These are phyloP conservation scores for Ganoderma multipileum DNA, from an alignment of 1,284 basidiomycete species.

Conservation along the genomic window DNA sequence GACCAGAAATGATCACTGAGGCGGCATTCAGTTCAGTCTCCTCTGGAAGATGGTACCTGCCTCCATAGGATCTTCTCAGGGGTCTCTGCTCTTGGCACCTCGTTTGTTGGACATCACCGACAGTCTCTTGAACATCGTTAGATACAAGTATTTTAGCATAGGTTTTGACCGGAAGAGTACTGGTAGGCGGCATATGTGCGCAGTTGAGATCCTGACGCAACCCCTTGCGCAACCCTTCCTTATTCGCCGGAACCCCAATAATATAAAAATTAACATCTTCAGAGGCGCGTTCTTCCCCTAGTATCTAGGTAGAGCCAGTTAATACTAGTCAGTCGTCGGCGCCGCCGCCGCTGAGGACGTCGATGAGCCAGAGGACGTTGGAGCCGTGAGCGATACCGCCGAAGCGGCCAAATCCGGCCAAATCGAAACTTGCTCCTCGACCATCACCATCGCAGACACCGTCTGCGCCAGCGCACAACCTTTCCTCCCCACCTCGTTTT, in stretches of 20 bases:
- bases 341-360: conserved; percentile 8
- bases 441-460: conserved; percentile 41
- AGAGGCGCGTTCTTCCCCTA: too few relatives aligned
- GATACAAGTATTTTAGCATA: too few relatives aligned
- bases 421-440: conserved; percentile 32
- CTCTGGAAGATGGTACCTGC: too few relatives aligned
- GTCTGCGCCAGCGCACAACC: conserved; percentile 36
- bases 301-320: neutral
- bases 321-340: neutral
- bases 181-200: too few relatives aligned
- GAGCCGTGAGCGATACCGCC: conserved; percentile 18
- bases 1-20: neutral
- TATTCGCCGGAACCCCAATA: neutral
- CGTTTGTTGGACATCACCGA: too few relatives aligned
- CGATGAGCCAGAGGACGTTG: conserved; percentile 25
- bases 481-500: conserved; percentile 46
- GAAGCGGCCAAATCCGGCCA: conserved; percentile 26
- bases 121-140: too few relatives aligned
- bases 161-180: too few relatives aligned
- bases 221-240: too few relatives aligned
- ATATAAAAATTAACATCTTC: neutral
- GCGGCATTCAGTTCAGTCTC: too few relatives aligned
- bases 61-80: too few relatives aligned
- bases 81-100: too few relatives aligned
- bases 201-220: too few relatives aligned